Evolutionary conservation across 208 protist species (phyloP).

Genomic region (Trypanosoma grayi): DNA sequence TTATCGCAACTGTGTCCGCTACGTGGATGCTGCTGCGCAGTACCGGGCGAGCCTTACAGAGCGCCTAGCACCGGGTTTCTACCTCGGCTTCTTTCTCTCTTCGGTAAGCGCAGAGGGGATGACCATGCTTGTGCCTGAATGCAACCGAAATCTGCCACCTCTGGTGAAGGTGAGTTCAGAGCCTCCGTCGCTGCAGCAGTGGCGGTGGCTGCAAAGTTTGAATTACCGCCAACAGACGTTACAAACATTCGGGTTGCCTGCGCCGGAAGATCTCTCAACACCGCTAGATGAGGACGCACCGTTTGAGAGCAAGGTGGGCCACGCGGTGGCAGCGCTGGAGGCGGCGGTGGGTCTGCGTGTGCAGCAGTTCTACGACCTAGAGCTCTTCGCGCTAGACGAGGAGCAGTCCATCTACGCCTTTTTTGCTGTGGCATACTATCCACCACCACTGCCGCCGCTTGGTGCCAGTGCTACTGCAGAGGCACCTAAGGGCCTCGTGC

Average conservation of each 20-base stretch:
- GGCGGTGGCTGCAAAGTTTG: constrained; percentile 39
- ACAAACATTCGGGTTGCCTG: constrained; percentile 25
- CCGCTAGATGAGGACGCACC: constrained; percentile 13
- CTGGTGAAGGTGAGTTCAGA: constrained; percentile 17
- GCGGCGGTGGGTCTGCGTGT: constrained; percentile 22
- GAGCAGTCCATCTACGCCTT: constrained; percentile 17
- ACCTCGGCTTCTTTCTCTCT: constrained; percentile 28
- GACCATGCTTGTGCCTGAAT: constrained; percentile 30
- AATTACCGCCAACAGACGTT: constrained; percentile 20
- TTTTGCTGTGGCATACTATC: constrained; percentile 29
- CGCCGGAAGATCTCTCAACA: background rate
- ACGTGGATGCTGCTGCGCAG: constrained; percentile 20
- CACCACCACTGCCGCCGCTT: constrained; percentile 7
- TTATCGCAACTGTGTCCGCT: constrained; percentile 33
- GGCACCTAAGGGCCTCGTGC: constrained; percentile 22
- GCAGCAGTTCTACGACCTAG: constrained; percentile 33
- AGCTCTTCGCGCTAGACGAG: constrained; percentile 30
- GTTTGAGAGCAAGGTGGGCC: constrained; percentile 26
- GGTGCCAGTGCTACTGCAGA: background rate
- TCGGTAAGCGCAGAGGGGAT: constrained; percentile 12
- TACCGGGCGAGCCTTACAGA: constrained; percentile 19
- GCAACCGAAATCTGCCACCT: constrained; percentile 27
- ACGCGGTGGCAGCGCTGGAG: constrained; percentile 22
- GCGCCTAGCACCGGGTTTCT: constrained; percentile 23
- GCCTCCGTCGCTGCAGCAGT: constrained; percentile 23